Conservation (phyloP, 352 stramenopile species). For the Vaucheria bursata region DNA sequence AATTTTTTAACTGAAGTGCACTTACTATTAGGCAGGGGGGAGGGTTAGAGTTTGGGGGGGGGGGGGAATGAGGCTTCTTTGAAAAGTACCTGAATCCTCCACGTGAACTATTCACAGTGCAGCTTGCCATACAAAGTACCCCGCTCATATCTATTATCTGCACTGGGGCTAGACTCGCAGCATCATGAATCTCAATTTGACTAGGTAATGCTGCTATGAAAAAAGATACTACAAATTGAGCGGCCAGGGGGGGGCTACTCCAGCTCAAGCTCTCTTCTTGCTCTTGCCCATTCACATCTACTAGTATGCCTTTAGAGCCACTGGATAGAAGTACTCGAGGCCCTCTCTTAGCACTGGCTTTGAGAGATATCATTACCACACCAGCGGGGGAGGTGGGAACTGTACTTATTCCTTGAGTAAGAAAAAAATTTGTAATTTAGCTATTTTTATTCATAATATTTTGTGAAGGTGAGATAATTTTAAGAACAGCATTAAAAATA, state of each 20-base stretch:
- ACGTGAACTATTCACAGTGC: slow-evolving; percentile 14
- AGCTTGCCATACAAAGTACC: slow-evolving; percentile 31
- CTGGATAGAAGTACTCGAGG: slow-evolving; percentile 34
- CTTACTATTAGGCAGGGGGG: too few relatives aligned
- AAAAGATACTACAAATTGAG: slow-evolving; percentile 24
- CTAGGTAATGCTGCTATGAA: slow-evolving; percentile 33
- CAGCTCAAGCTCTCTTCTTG: slow-evolving; percentile 38
- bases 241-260: slow-evolving; percentile 28
- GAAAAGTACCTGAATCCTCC: slow-evolving; percentile 18
- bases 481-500: too few relatives aligned
- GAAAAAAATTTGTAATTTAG: too few relatives aligned
- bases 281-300: slow-evolving; percentile 26
- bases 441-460: too few relatives aligned
- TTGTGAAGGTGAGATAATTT: too few relatives aligned
- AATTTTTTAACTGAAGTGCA: too few relatives aligned
- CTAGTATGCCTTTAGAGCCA: slow-evolving; percentile 23
- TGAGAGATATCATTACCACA: slow-evolving; percentile 19
- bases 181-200: slow-evolving; percentile 40
- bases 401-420: too few relatives aligned
- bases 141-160: slow-evolving; percentile 37
- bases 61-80: too few relatives aligned
- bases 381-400: neutral
- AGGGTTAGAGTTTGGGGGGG: too few relatives aligned
- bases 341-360: slow-evolving; percentile 17
- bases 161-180: slow-evolving; percentile 26